Conservation (phyloP, 1,284 basidiomycete genomes). For the Takashimella koratensis region DNA sequence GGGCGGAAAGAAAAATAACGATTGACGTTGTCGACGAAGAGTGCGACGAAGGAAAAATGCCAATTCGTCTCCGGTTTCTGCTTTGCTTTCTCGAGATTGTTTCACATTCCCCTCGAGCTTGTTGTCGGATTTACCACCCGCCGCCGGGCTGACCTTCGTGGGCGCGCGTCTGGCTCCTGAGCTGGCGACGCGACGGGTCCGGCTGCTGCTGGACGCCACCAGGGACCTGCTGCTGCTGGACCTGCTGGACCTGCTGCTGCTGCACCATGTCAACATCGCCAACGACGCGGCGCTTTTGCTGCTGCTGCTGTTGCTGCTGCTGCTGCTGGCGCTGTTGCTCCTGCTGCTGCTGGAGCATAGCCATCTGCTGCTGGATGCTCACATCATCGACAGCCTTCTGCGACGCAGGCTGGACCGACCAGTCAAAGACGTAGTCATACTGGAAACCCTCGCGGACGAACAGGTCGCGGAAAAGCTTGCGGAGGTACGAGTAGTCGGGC, state of each 20-base stretch:
- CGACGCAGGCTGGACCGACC: slow-evolving; percentile 70
- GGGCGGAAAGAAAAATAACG: background rate
- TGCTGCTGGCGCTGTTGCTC: slow-evolving; percentile 7
- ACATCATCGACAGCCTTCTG: slow-evolving; percentile 10
- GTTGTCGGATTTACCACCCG: slow-evolving; percentile 20
- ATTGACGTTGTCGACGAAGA: background rate
- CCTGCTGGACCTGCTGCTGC: slow-evolving; percentile 11
- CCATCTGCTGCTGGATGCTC: slow-evolving; percentile 7
- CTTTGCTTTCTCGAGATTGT: no score
- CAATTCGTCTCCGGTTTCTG: no score
- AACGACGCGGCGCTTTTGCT: slow-evolving; percentile 14
- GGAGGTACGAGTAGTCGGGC: slow-evolving; percentile 95
- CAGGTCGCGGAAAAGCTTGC: slow-evolving; percentile 96
- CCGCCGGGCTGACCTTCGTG: slow-evolving; percentile 24
- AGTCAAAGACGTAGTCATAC: slow-evolving; percentile 98
- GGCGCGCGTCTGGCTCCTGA: slow-evolving; percentile 44
- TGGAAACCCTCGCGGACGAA: slow-evolving; percentile 96
- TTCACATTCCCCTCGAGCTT: slow-evolving; percentile 7
- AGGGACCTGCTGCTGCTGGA: background rate
- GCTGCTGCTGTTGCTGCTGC: slow-evolving; percentile 12
- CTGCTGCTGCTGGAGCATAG: slow-evolving; percentile 10
- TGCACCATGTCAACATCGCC: slow-evolving; percentile 12
- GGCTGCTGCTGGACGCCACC: slow-evolving; percentile 7
- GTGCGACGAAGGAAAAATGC: background rate
- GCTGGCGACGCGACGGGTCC: slow-evolving; percentile 18